These are phyloP conservation scores for Hemisphaericaspora subhashii DNA, from an alignment of 1,139 yeast genomes.

Conservation along the genomic window DNA sequence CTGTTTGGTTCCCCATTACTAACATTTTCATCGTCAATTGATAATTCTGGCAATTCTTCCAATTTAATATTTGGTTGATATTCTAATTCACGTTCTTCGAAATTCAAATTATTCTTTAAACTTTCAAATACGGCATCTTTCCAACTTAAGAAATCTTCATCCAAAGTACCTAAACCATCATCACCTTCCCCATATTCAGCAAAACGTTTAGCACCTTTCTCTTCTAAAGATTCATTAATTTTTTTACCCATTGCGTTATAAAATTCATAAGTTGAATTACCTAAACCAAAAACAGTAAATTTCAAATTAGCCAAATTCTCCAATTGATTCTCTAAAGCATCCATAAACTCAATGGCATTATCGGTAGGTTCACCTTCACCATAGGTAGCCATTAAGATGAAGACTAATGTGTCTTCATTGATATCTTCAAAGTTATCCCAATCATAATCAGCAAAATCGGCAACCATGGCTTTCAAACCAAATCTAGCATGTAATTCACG, in stretches of 20 bases:
- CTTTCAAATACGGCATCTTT: constrained; percentile 72
- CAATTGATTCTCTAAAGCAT: constrained; percentile 58
- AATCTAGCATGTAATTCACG: constrained; percentile 84
- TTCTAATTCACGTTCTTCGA: constrained; percentile 73
- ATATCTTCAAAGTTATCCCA: constrained; percentile 68
- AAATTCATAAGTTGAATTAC: constrained; percentile 90
- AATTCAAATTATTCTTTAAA: constrained; percentile 61
- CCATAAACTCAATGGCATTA: constrained; percentile 75
- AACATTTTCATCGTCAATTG: constrained; percentile 41
- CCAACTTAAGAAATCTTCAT: constrained; percentile 94
- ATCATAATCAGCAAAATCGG: constrained; percentile 83
- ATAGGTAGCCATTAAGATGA: constrained; percentile 85
- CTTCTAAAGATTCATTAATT: constrained; percentile 45
- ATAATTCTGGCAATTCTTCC: constrained; percentile 27
- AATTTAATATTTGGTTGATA: constrained; percentile 75
- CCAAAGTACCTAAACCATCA: constrained; percentile 92
- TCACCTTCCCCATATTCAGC: constrained; percentile 88
- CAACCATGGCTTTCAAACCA: constrained; percentile 81
- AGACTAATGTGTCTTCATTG: constrained; percentile 52
- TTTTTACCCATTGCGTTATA: constrained; percentile 81
- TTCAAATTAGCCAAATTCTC: constrained; percentile 63
- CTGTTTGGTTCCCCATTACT: constrained; percentile 85
- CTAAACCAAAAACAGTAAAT: constrained; percentile 83
- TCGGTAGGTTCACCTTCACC: constrained; percentile 99
- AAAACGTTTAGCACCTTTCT: constrained; percentile 69